Evolutionary conservation across 768 basidiomycete species (phyloP), one percentile per base, ranked within the genome.

Genomic region (Trametes maxima): DNA sequence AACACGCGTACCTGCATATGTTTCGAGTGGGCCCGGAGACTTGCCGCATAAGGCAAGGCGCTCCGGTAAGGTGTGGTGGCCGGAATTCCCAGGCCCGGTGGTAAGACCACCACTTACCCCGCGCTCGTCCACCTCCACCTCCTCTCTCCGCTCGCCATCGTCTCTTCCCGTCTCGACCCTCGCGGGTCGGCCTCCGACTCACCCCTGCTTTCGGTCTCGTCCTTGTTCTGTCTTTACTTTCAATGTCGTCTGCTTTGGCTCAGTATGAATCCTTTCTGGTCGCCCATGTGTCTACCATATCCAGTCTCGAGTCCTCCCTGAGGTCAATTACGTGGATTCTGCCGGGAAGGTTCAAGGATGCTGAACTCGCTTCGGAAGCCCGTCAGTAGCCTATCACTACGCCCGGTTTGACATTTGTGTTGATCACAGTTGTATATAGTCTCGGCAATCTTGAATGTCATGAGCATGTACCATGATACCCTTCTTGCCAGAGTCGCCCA

Each of bases 331-430:
- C 94, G 47, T 98, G 95, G 95, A 87, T 98, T 68, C 78, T 98
- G 45, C 96, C 96, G 45, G 95, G 95, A 62, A 84, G 95, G 65
- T 98, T 98, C 83, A 94, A 94, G 76, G 95, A 98, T 81, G 94
- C 95, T 47, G 95, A 98, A 74, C 79, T 98, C 51, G 95, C 92
- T 61, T 94, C 94, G 13, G 96, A 98, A 84, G 86, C 90, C 69
- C 79, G 95, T 96, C 67, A 82, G 94, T 91, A 63, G 57, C 57
- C 51, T 62, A 52, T 50, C 59, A 24, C 28, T 58, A 33, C 53
- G 46, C 59, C 45, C 33, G 61, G 37, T 28, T 59, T 44, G 53
- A 44, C 63, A 33, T 46, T 39, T 21, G 12, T 35, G 50, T 63
- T 63, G 54, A 65, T 62, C 19, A 13, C 28, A 65, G 44, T 44